Evolutionary conservation across 1,284 basidiomycete genomes (phyloP), one percentile per base, ranked within the genome.

Genomic region (Trichosporon faecale): DNA sequence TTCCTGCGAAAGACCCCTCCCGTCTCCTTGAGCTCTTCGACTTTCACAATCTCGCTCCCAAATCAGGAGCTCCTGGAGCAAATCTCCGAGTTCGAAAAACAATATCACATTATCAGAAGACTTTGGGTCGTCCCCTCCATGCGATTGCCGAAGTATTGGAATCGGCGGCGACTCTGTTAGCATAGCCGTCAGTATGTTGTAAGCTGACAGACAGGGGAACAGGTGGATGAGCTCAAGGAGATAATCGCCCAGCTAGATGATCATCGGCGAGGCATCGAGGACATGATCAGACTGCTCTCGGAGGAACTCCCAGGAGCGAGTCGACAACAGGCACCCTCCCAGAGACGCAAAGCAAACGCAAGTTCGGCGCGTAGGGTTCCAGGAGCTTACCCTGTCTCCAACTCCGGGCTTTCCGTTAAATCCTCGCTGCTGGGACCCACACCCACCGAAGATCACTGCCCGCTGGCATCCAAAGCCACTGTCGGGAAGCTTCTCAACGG

Each of bases 91-190:
- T 49, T 49, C 49, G 69, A 70, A 33, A 52, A 33, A 25, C 61
- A 66, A 12, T 67, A 70, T 63, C 57, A 57, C 27, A 37, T 67
- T 18, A 49, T 44, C 21, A 33, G 40, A 21, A 64, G 52, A 21
- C 33, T 63, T 21, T 70, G 69, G 69, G 46, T 37, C 2, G 27
- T 65, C 12, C 69, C 69, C 6, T 52, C 57, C 16, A 52, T 70
- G 21, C 66, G 66, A 9, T 23, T 27, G n/a, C n/a, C 66, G 3
- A 33, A 44, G 35, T 67, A 67, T 66, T 70, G 69, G 69, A 63
- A 66, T 49, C 46, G 61, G 1, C n/a, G 61, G 21, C 46, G 65
- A 49, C 55, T 70, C 12, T 70, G 69, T 70, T 37, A 67, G 69
- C 44, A 11, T 12, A n/a, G 16, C 23, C 7, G 52, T 66, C 21